These are phyloP conservation scores for Exophiala sp. DNA, from an alignment of 2,329 filamentous ascomycete genomes.

Conservation along the genomic window DNA sequence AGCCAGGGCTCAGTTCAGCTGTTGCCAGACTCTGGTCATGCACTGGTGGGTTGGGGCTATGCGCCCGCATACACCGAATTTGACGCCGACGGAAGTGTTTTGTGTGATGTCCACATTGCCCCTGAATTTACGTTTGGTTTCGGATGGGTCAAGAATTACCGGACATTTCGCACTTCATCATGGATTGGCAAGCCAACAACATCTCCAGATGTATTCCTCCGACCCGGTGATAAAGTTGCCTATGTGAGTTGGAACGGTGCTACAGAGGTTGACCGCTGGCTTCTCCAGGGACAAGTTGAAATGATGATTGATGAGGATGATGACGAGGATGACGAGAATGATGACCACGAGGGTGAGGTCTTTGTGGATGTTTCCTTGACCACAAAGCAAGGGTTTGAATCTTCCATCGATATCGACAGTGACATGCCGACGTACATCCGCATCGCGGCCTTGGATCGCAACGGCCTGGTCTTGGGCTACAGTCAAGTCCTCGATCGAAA, in stretches of 20 bases:
- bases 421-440: conserved; percentile 2
- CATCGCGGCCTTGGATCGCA: conserved; percentile 2
- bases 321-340: neutral
- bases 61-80: conserved; percentile 48
- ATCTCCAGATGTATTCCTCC: conserved; percentile 27
- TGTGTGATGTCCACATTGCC: conserved; percentile 50
- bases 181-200: conserved; percentile 48
- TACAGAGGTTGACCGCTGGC: conserved; percentile 34
- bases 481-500: neutral
- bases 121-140: conserved; percentile 34
- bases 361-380: conserved; percentile 1
- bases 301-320: neutral
- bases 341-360: conserved; percentile 9
- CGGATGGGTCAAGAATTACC: conserved; percentile 47
- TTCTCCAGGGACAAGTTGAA: conserved; percentile 14
- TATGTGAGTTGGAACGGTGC: conserved; percentile 46
- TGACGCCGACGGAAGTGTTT: conserved; percentile 31
- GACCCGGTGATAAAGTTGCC: conserved; percentile 28
- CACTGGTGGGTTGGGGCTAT: conserved; percentile 48
- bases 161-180: conserved; percentile 44
- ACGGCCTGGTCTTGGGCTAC: neutral
- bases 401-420: neutral
- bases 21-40: conserved; percentile 37
- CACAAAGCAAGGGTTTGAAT: conserved; percentile 2
- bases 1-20: conserved; percentile 41